phyloP scores from a whole-genome alignment of 2,329 filamentous ascomycete species.

The Colletotrichum sp. region DNA sequence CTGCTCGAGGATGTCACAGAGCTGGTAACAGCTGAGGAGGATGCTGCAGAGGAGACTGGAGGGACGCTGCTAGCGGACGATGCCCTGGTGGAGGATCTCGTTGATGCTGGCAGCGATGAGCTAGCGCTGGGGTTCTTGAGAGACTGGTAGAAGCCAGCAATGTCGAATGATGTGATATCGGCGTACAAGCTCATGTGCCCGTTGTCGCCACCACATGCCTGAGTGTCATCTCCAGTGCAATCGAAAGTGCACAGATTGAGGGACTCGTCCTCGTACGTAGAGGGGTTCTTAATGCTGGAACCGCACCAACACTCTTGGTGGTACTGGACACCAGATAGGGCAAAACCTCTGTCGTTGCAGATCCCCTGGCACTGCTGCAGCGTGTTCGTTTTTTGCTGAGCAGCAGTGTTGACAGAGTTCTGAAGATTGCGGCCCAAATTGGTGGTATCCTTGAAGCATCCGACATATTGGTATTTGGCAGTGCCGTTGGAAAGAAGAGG shows the following conservation, averaged over 20 bases:
- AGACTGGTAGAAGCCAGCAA: constrained; percentile 23
- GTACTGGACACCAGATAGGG: constrained; percentile 39
- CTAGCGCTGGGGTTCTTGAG: constrained; percentile 9
- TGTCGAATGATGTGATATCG: constrained; percentile 31
- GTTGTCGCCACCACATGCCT: constrained; percentile 35
- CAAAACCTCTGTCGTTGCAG: constrained; percentile 32
- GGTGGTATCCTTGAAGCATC: constrained; percentile 41
- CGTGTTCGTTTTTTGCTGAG: constrained; percentile 29
- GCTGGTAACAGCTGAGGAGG: not conserved
- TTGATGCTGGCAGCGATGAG: not conserved
- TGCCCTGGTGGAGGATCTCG: not conserved
- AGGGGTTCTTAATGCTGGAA: constrained; percentile 26
- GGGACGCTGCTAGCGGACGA: constrained; percentile 14
- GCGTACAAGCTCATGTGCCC: constrained; percentile 37
- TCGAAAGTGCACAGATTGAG: constrained; percentile 31
- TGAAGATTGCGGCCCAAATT: constrained; percentile 35
- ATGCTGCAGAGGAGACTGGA: not conserved
- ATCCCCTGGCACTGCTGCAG: constrained; percentile 37
- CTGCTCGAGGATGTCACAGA: not conserved
- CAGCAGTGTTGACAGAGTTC: constrained; percentile 29
- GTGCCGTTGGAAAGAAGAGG: constrained; percentile 36
- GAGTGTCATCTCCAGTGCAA: constrained; percentile 31
- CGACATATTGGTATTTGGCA: constrained; percentile 37
- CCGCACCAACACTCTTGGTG: constrained; percentile 35
- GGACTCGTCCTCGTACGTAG: constrained; percentile 28